phyloP scores from a whole-genome alignment of 768 basidiomycete genomes.

The Lyophyllum decastes region DNA sequence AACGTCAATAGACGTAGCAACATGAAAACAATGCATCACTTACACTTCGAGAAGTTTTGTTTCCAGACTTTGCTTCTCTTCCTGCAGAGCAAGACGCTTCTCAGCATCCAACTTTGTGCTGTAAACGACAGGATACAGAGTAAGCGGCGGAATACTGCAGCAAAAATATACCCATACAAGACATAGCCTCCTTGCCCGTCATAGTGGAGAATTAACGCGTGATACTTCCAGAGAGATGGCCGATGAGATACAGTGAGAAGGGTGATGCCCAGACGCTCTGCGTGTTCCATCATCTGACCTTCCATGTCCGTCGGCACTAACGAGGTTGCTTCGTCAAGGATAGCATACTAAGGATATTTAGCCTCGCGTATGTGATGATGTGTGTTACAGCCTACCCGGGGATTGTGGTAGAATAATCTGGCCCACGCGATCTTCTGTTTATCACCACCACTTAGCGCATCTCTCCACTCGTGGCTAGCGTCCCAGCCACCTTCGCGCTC shows the following conservation, averaged over 20 bases:
- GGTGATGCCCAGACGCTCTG: slow-evolving; percentile 85
- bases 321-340: slow-evolving; percentile 95
- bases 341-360: slow-evolving; percentile 71
- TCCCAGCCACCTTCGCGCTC: slow-evolving; percentile 98
- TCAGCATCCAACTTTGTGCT: slow-evolving; percentile 91
- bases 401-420: slow-evolving; percentile 91
- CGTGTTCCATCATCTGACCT: slow-evolving; percentile 93
- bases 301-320: slow-evolving; percentile 93
- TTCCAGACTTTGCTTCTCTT: slow-evolving; percentile 91
- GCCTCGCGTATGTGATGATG: neutral
- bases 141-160: neutral
- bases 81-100: slow-evolving; percentile 85
- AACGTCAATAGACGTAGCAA: neutral
- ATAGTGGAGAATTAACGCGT: slow-evolving; percentile 85
- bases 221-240: slow-evolving; percentile 92
- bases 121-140: slow-evolving; percentile 7
- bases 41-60: slow-evolving; percentile 85
- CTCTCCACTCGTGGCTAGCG: slow-evolving; percentile 87
- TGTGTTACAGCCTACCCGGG: slow-evolving; percentile 58
- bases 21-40: slow-evolving; percentile 31
- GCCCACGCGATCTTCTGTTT: slow-evolving; percentile 99
- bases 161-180: slow-evolving; percentile 60
- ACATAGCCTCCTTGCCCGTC: slow-evolving; percentile 95
- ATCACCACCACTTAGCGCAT: slow-evolving; percentile 91
- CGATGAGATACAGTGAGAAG: slow-evolving; percentile 94